Base-by-base conservation (phyloP, 805 yeast species). In the Metschnikowia noctiluminum region DNA sequence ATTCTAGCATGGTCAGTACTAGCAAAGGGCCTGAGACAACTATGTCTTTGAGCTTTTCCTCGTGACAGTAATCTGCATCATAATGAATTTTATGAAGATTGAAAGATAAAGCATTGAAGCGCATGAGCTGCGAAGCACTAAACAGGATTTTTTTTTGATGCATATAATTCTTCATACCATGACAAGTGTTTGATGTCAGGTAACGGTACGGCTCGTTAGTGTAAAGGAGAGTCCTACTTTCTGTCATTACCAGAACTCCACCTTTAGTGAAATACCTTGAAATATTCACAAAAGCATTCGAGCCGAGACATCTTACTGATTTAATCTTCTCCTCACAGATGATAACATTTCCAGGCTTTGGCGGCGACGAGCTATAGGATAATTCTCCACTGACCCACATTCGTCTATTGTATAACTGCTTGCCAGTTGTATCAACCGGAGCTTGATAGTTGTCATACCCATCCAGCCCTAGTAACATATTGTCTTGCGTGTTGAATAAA, bases 1-100 rank as follows among this genome's bases (percentile, higher is more conserved):
- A 84, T 47, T 79, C 78, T 31, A 88, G 61, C 35, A 82, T 55
- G 35, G 87, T 53, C 8, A 85, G 82, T 1, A 87, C 77, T 49
- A 87, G 69, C 45, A 91, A 71, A 0, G 97, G 97, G 0, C 96
- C 99, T 40, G 88, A 96, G 0, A 85, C 83, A 0, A 92, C 67
- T 0, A 84, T 63, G 34, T 73, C 70, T 0, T 84, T 82, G 43
- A 89, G 79, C 0, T 78, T 73, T 59, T 92, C 98, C 2, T 57
- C 48, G 3, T 46, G 56, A 7, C 89, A 76, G 62, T 87, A 88
- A 0, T 54, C 54, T 6, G 64, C 62, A 60, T 88, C 87, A 63
- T 82, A 84, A 66, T 92, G 99, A 36, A 92, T 88, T 49, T 78
- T 76, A 65, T 92, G 99, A 3, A 95, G 75, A 62, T 92, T 92